phyloP scores from a whole-genome alignment of 495 filamentous ascomycete species.

The Symbiotaphrina buchneri region DNA sequence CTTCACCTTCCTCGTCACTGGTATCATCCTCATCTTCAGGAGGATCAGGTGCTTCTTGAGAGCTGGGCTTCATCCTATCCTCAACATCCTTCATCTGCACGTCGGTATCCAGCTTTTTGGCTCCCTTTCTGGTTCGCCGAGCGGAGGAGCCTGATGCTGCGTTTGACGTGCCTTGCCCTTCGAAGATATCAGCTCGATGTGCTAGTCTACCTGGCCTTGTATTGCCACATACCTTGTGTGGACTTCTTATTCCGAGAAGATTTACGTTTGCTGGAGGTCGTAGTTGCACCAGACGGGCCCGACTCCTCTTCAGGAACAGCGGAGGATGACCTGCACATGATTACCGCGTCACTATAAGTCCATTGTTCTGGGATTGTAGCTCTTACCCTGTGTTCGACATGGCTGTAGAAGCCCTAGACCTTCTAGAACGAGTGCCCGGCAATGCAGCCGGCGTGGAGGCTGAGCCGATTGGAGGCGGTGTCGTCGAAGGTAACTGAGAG shows the following conservation, averaged over 20 bases:
- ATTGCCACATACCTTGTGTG: neutral
- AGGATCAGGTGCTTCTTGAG: constrained; percentile 17
- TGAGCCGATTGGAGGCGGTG: constrained; percentile 1
- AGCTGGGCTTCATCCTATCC: constrained; percentile 23
- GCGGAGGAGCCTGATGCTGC: no score
- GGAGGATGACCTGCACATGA: constrained; percentile 20
- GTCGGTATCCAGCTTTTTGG: no score
- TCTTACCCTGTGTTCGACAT: constrained; percentile 74
- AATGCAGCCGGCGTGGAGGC: no score
- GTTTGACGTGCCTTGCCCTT: no score
- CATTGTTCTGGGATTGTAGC: neutral
- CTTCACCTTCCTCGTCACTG: constrained; percentile 32
- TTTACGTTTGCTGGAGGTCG: no score
- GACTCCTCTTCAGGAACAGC: no score
- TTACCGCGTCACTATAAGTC: constrained; percentile 6
- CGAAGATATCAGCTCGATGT: no score
- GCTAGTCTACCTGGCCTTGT: no score
- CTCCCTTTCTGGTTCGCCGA: no score
- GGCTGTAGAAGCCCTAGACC: constrained; percentile 36
- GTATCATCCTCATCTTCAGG: constrained; percentile 26
- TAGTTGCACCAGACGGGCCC: no score
- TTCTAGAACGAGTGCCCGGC: constrained; percentile 29
- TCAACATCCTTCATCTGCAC: constrained; percentile 26
- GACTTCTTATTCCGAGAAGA: no score
- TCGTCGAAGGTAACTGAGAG: constrained; percentile 1